A percentile compares a stretch with the other conserved stretches of the same genome.
These are phyloP conservation scores for Marchantia paleacea DNA, from an alignment of 225 moss, liverwort and hornwort genomes.

Conservation along the genomic window DNA sequence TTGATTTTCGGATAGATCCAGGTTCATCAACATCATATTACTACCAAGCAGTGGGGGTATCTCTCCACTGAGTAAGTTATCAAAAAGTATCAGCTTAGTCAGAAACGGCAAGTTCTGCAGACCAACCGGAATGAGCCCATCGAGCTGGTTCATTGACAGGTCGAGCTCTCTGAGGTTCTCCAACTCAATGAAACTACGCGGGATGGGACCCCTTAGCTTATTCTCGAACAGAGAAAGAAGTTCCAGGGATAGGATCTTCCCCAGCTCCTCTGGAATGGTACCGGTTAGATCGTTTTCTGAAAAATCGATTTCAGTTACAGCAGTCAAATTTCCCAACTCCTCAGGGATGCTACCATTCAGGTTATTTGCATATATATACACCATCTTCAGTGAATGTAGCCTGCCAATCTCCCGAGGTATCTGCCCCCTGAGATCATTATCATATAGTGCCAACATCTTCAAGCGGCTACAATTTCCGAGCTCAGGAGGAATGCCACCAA, in stretches of 20 bases:
- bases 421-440: conserved; percentile 17
- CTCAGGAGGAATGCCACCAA: conserved; percentile 22
- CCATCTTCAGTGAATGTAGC: background rate
- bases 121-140: conserved; percentile 1
- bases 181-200: background rate
- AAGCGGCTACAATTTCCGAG: conserved; percentile 26
- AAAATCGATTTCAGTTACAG: conserved; percentile 29
- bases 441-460: conserved; percentile 27
- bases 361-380: conserved; percentile 25
- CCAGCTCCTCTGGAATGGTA: conserved; percentile 23
- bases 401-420: conserved; percentile 25
- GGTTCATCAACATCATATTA: conserved; percentile 5
- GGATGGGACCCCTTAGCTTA: conserved; percentile 17
- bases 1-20: conserved; percentile 24
- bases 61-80: conserved; percentile 14
- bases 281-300: conserved; percentile 31
- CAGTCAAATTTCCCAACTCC: conserved; percentile 16
- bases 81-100: background rate
- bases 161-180: conserved; percentile 1
- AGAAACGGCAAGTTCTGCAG: conserved; percentile 19
- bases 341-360: conserved; percentile 30
- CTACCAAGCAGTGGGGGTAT: conserved; percentile 24
- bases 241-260: background rate
- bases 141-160: conserved; percentile 18
- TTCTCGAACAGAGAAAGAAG: conserved; percentile 22